Evolutionary conservation across 805 yeast species (phyloP).

Genomic region (Pichia heedii): DNA sequence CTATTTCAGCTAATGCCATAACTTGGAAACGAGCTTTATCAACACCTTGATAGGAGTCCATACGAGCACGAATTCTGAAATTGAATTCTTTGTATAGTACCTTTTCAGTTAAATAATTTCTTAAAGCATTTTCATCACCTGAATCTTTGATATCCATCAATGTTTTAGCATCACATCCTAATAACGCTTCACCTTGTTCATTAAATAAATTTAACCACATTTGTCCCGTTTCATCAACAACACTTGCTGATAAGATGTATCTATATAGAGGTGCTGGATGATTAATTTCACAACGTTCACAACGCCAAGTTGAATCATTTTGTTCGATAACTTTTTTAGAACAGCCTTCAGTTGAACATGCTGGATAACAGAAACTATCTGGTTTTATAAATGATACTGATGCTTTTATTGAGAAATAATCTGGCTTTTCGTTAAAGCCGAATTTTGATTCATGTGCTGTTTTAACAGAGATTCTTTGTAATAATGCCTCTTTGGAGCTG

Average conservation of each 20-base stretch:
- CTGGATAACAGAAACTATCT: constrained; percentile 81
- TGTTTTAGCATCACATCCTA: constrained; percentile 56
- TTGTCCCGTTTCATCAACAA: constrained; percentile 77
- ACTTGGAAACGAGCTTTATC: constrained; percentile 70
- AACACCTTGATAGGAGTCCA: constrained; percentile 75
- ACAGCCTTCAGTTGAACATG: constrained; percentile 72
- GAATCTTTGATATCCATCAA: constrained; percentile 43
- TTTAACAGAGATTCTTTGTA: constrained; percentile 55
- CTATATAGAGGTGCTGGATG: constrained; percentile 67
- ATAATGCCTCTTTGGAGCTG: constrained; percentile 33
- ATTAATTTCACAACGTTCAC: constrained; percentile 79
- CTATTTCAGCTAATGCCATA: constrained; percentile 41
- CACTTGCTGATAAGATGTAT: constrained; percentile 65
- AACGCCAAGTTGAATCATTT: constrained; percentile 74
- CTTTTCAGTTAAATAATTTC: constrained; percentile 20
- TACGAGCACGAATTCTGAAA: constrained; percentile 74
- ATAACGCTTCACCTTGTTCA: constrained; percentile 62
- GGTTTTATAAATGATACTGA: constrained; percentile 60
- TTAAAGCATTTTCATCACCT: constrained; percentile 33
- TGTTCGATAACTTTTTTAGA: constrained; percentile 75
- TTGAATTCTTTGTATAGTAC: constrained; percentile 58
- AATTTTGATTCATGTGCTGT: constrained; percentile 58
- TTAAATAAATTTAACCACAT: constrained; percentile 84
- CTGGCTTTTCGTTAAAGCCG: constrained; percentile 72
- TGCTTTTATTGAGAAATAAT: constrained; percentile 69